These are phyloP conservation scores for Poronia punctata DNA, from an alignment of 495 filamentous ascomycete genomes.

Conservation along the genomic window DNA sequence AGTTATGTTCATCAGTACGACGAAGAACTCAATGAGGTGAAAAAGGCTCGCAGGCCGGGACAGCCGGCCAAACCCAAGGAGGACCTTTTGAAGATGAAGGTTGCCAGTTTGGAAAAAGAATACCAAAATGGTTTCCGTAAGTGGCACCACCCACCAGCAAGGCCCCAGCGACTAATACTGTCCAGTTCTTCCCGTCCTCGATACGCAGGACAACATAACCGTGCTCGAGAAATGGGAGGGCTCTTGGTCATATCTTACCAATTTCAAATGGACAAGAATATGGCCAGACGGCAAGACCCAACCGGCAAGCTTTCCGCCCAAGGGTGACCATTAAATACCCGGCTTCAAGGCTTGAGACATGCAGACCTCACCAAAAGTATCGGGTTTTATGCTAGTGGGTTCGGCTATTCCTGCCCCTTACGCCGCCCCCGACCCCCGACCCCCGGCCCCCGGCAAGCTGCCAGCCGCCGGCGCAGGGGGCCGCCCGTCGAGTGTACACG, in stretches of 20 bases:
- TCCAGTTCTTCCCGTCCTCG: conserved; percentile 48
- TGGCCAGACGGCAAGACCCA: conserved; percentile 48
- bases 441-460: conserved; percentile 5
- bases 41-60: conserved; percentile 71
- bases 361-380: conserved; percentile 24
- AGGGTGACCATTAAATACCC: conserved; percentile 41
- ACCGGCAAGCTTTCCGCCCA: conserved; percentile 62
- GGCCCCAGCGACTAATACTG: conserved; percentile 9
- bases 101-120: conserved; percentile 67
- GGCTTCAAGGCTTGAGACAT: conserved; percentile 25
- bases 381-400: too few relatives aligned
- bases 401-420: conserved; percentile 11
- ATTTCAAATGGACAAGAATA: conserved; percentile 54
- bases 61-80: conserved; percentile 72
- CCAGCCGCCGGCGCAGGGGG: conserved; percentile 4
- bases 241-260: conserved; percentile 47
- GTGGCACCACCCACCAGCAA: conserved; percentile 11
- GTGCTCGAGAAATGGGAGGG: conserved; percentile 45
- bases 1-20: conserved; percentile 76
- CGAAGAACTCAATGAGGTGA: conserved; percentile 64
- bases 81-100: conserved; percentile 65
- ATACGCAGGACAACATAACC: conserved; percentile 34
- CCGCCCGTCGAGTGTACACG: too few relatives aligned
- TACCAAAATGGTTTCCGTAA: conserved; percentile 73
- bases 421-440: too few relatives aligned